Percentiles rank a stretch among this genome's conserved stretches.
These are phyloP conservation scores for Pseudogymnoascus sp. DNA, from an alignment of 2,329 filamentous ascomycete genomes.

Conservation along the genomic window DNA sequence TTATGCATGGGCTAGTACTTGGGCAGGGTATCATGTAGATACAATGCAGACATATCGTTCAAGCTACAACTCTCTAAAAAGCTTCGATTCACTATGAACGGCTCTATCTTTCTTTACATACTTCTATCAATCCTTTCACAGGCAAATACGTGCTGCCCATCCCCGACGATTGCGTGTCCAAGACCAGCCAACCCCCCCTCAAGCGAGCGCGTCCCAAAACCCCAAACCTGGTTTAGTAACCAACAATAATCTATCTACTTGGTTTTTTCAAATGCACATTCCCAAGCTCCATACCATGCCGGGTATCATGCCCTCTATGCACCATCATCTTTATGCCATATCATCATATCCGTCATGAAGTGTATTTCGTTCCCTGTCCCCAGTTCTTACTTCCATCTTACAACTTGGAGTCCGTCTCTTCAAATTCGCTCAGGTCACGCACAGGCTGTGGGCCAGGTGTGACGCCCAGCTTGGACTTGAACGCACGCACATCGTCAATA, in stretches of 20 bases:
- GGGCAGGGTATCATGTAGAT: background rate
- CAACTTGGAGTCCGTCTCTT: slow-evolving; percentile 77
- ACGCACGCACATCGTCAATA: slow-evolving; percentile 71
- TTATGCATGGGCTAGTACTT: background rate
- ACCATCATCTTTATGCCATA: background rate
- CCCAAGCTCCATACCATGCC: slow-evolving; percentile 3
- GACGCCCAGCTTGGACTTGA: slow-evolving; percentile 66
- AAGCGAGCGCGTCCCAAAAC: background rate
- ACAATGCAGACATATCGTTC: background rate
- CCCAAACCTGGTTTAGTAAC: background rate
- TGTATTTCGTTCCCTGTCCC: background rate
- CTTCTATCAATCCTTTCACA: background rate
- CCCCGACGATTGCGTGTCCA: background rate
- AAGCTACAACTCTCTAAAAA: background rate
- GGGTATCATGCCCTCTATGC: slow-evolving; percentile 3
- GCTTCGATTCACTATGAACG: background rate
- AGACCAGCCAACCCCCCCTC: background rate
- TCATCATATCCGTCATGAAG: background rate
- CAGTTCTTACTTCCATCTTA: slow-evolving; percentile 33
- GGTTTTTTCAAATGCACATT: background rate
- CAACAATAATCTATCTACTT: background rate
- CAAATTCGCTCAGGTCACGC: slow-evolving; percentile 72
- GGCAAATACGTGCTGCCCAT: background rate
- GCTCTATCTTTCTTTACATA: slow-evolving; percentile 6
- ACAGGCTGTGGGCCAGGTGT: slow-evolving; percentile 66